These are phyloP conservation scores for Leonotis leonurus DNA, from an alignment of 257 asterid species.

Conservation along the genomic window DNA sequence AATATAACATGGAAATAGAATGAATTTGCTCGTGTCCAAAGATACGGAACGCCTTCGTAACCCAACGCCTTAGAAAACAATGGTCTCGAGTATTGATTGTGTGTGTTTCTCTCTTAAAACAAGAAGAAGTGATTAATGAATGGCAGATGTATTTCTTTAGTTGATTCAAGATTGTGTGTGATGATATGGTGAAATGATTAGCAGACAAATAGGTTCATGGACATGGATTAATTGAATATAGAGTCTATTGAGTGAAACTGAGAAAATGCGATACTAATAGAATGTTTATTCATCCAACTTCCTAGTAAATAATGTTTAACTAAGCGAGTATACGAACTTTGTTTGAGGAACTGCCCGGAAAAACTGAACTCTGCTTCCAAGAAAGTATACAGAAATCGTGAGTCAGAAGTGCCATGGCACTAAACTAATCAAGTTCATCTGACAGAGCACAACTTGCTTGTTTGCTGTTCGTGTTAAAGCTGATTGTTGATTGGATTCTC, in stretches of 20 bases:
- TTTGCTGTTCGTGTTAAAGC: conserved; percentile 15
- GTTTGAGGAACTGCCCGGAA: not conserved
- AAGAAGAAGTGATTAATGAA: not conserved
- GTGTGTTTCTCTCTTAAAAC: not conserved
- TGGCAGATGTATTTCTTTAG: not conserved
- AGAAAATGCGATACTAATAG: not conserved
- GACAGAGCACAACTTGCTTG: not conserved
- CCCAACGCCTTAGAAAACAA: no score
- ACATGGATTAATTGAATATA: not conserved
- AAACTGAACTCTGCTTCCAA: not conserved
- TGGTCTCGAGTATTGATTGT: not conserved
- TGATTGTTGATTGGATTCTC: not conserved
- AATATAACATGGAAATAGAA: no score
- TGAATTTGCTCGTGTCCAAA: no score
- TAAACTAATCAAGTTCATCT: not conserved
- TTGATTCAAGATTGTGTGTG: not conserved
- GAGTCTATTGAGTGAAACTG: not conserved
- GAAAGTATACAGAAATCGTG: no score
- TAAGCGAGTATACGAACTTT: not conserved
- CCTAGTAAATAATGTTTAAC: no score
- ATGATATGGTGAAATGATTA: not conserved
- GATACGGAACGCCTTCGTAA: no score
- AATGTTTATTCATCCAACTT: no score
- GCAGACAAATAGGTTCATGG: not conserved
- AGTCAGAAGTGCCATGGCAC: no score